phyloP scores from a whole-genome alignment of 106 monocot genomes.

The Dioscorea zingiberensis region DNA sequence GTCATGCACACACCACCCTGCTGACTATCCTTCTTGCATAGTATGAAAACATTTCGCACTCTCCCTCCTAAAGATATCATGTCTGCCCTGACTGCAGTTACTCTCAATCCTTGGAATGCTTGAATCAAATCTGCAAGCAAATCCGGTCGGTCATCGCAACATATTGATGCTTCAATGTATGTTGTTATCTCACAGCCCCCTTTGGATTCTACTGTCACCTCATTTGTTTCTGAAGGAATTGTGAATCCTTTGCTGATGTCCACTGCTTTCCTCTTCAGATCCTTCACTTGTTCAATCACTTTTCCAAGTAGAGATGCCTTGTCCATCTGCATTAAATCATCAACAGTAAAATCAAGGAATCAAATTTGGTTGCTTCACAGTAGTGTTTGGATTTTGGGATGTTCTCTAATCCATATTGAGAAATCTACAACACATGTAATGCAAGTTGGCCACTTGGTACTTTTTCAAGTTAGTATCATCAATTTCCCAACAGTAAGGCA shows the following conservation, averaged over 20 bases:
- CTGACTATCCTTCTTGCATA: conserved; percentile 14
- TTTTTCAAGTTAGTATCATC: too few relatives aligned
- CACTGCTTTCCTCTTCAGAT: conserved; percentile 22
- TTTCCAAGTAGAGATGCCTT: conserved; percentile 37
- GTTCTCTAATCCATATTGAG: too few relatives aligned
- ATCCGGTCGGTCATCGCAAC: conserved; percentile 46
- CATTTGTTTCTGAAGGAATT: conserved; percentile 25
- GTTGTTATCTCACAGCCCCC: neutral
- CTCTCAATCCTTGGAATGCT: conserved; percentile 21
- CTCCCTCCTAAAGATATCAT: conserved; percentile 29
- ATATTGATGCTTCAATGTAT: conserved; percentile 30
- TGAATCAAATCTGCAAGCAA: conserved; percentile 21
- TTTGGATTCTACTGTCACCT: conserved; percentile 22
- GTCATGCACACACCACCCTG: conserved; percentile 7
- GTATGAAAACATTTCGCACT: conserved; percentile 27
- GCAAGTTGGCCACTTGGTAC: neutral
- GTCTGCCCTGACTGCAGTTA: conserved; percentile 23
- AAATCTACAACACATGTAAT: neutral
- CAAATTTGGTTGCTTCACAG: neutral
- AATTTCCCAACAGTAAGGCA: too few relatives aligned
- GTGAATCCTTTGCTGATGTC: conserved; percentile 7
- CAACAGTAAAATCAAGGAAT: neutral
- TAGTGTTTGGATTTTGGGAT: too few relatives aligned
- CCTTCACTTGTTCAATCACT: conserved; percentile 40
- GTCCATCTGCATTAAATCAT: conserved; percentile 34